Evolutionary conservation across 2,329 filamentous ascomycete species (phyloP), one percentile per base, ranked within the genome.

Genomic region (Harringtonia aguacate): DNA sequence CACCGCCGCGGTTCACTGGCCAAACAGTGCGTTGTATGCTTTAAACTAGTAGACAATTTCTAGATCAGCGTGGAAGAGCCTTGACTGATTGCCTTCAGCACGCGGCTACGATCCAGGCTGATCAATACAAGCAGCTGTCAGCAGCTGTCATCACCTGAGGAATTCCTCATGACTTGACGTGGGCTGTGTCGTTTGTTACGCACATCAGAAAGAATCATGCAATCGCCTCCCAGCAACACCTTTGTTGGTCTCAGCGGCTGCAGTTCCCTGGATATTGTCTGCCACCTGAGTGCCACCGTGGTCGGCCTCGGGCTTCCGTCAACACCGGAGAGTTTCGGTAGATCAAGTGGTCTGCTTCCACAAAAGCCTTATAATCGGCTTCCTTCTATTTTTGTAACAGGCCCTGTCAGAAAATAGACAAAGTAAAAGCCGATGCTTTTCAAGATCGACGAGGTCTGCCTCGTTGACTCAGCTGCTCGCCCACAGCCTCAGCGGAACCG

Each of bases 401-500:
- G 3, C 52, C 58, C 27, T 62, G 57, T 48, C 56, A 59, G 33
- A 56, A 47, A 4, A 58, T 59, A 7, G 56, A 62, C 49, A 63
- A 62, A 46, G 48, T 53, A n/a, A 30, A 52, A 52, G 47, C 50
- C 52, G 29, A 44, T 50, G 45, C 50, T 63, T 49, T 51, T 52
- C 47, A 52, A 63, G 45, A 63, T 64, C 45, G 53, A 56, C 46
- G 53, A 59, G 36, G 35, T 54, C 9, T 55, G 51, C 15, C 50
- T 62, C 30, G 48, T 65, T 34, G 58, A 60, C 35, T 56, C 24
- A 27, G 24, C 24, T 27, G 24, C 24, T 27, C 7, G 56, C 61
- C 46, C 67, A 67, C 55, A 73, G 72, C 58, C 68, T 69, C 57
- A 68, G 61, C 47, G 72, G 68, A 64, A 64, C 63, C 45, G 61